Evolutionary conservation across 2,329 filamentous ascomycete species (phyloP).

Genomic region (Oidium heveae): DNA sequence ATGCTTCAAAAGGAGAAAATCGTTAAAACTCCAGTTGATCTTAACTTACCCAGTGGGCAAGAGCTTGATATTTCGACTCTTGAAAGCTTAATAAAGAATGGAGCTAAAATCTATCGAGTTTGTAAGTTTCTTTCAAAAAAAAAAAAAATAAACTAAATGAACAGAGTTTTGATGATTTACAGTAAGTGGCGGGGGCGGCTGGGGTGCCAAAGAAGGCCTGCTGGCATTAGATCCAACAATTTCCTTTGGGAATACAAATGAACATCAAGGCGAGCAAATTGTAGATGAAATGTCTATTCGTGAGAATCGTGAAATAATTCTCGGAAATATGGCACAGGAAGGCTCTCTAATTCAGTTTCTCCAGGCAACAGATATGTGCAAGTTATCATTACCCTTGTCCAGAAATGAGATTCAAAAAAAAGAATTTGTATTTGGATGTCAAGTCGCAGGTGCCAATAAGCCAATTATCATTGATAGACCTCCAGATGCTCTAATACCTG

Average conservation of each 20-base stretch:
- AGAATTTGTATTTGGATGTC: background rate
- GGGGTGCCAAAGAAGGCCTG: constrained; percentile 58
- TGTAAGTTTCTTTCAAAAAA: constrained; percentile 9
- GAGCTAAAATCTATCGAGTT: constrained; percentile 12
- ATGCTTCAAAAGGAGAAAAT: too few species aligned
- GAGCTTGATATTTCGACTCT: too few species aligned
- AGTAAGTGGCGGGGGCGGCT: constrained; percentile 64
- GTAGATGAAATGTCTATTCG: too few species aligned
- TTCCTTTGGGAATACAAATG: constrained; percentile 16
- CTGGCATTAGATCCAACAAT: constrained; percentile 52
- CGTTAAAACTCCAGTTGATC: too few species aligned
- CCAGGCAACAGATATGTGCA: constrained; percentile 14
- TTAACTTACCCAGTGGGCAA: too few species aligned
- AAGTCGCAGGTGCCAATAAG: background rate
- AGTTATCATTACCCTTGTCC: background rate
- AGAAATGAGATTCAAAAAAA: background rate
- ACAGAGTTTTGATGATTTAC: constrained; percentile 6
- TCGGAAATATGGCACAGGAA: constrained; percentile 31
- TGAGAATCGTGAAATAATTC: too few species aligned
- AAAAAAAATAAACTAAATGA: too few species aligned
- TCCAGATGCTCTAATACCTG: constrained; percentile 1
- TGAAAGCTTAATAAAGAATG: too few species aligned
- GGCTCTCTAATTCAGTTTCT: constrained; percentile 46
- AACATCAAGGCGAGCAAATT: constrained; percentile 12
- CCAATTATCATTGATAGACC: constrained; percentile 5